phyloP scores from a whole-genome alignment of 257 asterid species.

The Penstemon davidsonii region DNA sequence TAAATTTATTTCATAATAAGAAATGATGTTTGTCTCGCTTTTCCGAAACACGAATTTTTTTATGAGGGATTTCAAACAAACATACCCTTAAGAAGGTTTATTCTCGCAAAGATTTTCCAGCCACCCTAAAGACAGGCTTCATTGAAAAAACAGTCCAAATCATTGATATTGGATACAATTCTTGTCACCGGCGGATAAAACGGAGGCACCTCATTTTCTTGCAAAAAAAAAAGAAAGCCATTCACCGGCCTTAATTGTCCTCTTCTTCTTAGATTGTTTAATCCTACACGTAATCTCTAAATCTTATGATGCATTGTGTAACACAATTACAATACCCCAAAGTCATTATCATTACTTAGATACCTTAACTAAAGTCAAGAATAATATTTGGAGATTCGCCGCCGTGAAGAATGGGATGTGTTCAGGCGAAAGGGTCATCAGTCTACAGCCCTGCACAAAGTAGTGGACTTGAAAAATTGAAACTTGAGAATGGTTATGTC shows the following conservation, averaged over 20 bases:
- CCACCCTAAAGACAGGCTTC: neutral
- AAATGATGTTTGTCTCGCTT: too few species aligned
- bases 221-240: neutral
- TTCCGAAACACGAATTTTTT: too few species aligned
- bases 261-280: neutral
- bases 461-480: constrained; percentile 39
- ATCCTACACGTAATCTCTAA: too few species aligned
- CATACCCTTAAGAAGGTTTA: neutral
- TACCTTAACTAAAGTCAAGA: constrained; percentile 12
- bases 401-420: constrained; percentile 59
- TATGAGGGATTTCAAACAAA: too few species aligned
- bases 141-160: constrained; percentile 20
- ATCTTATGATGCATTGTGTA: neutral
- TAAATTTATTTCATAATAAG: too few species aligned
- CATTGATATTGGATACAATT: constrained; percentile 25
- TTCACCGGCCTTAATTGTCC: constrained; percentile 28
- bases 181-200: constrained; percentile 23
- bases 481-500: constrained; percentile 38
- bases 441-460: constrained; percentile 9
- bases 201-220: constrained; percentile 13
- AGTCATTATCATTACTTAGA: constrained; percentile 23
- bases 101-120: constrained; percentile 20
- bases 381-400: constrained; percentile 32
- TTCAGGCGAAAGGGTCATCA: constrained; percentile 35
- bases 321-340: neutral